Base-by-base conservation (phyloP, 495 filamentous ascomycete species). In the Copromyces sp. region DNA sequence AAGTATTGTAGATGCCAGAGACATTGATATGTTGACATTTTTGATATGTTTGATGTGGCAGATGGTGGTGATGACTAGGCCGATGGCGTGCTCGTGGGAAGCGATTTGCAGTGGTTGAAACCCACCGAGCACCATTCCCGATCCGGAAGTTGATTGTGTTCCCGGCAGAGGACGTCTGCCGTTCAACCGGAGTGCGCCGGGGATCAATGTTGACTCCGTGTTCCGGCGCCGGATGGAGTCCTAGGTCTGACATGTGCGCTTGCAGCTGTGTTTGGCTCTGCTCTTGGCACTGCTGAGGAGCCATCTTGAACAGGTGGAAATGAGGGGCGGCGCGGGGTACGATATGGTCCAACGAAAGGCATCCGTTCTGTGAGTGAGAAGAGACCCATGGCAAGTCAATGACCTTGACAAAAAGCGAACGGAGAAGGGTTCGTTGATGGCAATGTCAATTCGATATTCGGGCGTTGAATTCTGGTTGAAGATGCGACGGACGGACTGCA, bases 11-110 rank as follows among this genome's bases (percentile, higher is more conserved):
- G 24, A 59, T 59, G 11, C 47, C 47, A 59, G 24, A 59, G 11
- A 11, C 47, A n/a, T n/a, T n/a, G 47, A 4, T 20, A 32, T 59
- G 20, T 59, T 7, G 47, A 32, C 47, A 59, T 59, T 2, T 2
- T 29, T 32, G 53, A 32, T 61, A 61, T 61, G 4, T 5, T 14
- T 61, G 20, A 53, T 29, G 20, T 37, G 45, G 45, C 45, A 24
- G 45, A 53, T 53, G 53, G n/a, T 32, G 40, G 37, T 44, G 39
- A 70, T 45, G 39, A 70, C 29, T 45, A 47, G 40, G 71, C 72
- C 73, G 70, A 74, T 74, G 68, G 73, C 73, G 73, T 74, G 73
- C 73, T 74, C 4, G 35, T 29, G 37, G 39, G 59, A 74, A 45
- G 69, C 69, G 39, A 74, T 74, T 35, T 61, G 53, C 24, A 32